These are phyloP conservation scores for Ascoidea asiatica DNA, from an alignment of 805 yeast species.

Conservation along the genomic window DNA sequence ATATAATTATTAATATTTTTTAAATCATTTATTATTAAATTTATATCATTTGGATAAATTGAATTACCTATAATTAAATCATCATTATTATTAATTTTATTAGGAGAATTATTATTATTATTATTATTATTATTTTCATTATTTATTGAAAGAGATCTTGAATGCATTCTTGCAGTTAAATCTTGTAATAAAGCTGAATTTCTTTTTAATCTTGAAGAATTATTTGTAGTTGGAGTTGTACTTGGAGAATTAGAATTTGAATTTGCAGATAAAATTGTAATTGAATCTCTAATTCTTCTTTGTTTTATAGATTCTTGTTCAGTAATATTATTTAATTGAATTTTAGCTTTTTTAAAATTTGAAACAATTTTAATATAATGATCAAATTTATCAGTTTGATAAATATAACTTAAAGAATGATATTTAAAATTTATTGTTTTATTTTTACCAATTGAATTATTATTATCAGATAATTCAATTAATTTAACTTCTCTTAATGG, in stretches of 20 bases:
- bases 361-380: constrained; percentile 41
- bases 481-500: constrained; percentile 50
- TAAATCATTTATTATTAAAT: constrained; percentile 27
- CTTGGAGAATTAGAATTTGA: constrained; percentile 1
- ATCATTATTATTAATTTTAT: neutral
- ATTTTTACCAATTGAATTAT: constrained; percentile 13
- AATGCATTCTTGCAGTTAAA: constrained; percentile 47
- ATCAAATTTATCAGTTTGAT: constrained; percentile 46
- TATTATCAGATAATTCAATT: constrained; percentile 20
- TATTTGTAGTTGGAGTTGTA: constrained; percentile 1
- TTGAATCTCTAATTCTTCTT: constrained; percentile 28
- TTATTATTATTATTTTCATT: constrained; percentile 16
- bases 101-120: constrained; percentile 28
- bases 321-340: constrained; percentile 42
- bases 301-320: constrained; percentile 34
- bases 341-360: constrained; percentile 47
- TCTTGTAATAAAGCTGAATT: constrained; percentile 34
- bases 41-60: neutral
- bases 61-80: neutral
- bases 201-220: constrained; percentile 13
- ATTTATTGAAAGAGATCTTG: constrained; percentile 19
- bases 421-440: constrained; percentile 30
- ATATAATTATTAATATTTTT: constrained; percentile 44
- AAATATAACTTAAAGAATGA: constrained; percentile 37
- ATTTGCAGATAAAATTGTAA: constrained; percentile 23